Conservation (phyloP, 2,329 filamentous ascomycete genomes). For the Apiospora pterosperma region DNA sequence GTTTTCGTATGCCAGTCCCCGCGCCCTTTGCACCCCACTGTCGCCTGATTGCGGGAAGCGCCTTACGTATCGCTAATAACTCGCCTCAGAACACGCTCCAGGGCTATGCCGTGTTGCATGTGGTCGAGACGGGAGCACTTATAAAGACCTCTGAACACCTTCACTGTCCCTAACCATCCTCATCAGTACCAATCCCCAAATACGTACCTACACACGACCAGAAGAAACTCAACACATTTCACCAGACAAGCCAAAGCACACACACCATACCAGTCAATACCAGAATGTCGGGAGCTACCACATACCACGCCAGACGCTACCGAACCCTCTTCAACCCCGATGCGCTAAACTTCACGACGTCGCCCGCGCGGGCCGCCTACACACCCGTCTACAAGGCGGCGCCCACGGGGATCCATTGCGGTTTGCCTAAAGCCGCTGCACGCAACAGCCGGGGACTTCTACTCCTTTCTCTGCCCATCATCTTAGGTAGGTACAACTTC, state of each 20-base stretch:
- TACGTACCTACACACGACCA: not conserved
- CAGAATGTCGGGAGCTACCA: not conserved
- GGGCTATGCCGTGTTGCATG: not conserved
- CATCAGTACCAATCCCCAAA: not conserved
- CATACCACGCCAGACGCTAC: conserved; percentile 10
- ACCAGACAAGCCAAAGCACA: not conserved
- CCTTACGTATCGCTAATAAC: not conserved
- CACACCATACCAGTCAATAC: not conserved
- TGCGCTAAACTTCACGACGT: conserved; percentile 8
- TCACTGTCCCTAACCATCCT: not conserved
- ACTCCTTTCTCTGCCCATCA: not conserved
- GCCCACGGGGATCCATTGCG: conserved; percentile 10
- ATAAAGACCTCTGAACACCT: not conserved
- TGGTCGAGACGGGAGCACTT: not conserved
- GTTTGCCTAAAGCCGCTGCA: conserved; percentile 5
- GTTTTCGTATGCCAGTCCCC: not conserved
- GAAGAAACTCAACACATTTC: not conserved
- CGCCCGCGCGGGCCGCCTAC: conserved; percentile 1
- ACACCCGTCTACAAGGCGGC: conserved; percentile 8
- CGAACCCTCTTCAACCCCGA: conserved; percentile 9
- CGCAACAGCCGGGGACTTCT: conserved; percentile 4
- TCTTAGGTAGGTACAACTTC: not conserved
- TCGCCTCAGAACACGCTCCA: not conserved
- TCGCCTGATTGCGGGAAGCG: conserved; percentile 1
- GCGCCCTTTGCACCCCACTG: not conserved